Evolutionary conservation across 1,284 basidiomycete species (phyloP), one percentile per base, ranked within the genome.

Genomic region (Microbotryomycetes sp.): DNA sequence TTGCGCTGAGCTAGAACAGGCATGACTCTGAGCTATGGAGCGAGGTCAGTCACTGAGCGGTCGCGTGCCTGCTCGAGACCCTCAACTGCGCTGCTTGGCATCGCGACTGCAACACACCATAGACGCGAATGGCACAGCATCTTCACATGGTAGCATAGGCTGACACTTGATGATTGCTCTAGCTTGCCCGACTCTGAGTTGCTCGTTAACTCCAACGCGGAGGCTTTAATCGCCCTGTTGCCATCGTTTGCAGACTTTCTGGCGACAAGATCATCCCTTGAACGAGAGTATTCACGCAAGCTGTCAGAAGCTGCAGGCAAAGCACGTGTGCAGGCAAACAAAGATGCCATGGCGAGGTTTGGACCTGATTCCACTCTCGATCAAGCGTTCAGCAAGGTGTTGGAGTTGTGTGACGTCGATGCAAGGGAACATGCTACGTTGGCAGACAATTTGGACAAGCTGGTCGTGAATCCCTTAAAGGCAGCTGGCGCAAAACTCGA

Each of bases 121-220:
- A 12, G 36, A 42, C n/a, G n/a, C n/a, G n/a, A n/a, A n/a, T n/a
- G n/a, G n/a, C n/a, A n/a, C n/a, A n/a, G n/a, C n/a, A n/a, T n/a
- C n/a, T n/a, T n/a, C n/a, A n/a, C n/a, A n/a, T n/a, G n/a, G n/a
- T n/a, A n/a, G n/a, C 23, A 52, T n/a, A 16, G 42, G 6, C 29
- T 7, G 30, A 12, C 2, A 12, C 5, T 42, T n/a, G 7, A 42
- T 23, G 22, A 42, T 29, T 23, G 2, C 19, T 54, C 31, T 6
- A 3, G 66, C 22, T 56, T 69, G 2, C 67, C 67, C 46, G 67
- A 69, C 63, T 59, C 49, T 3, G 56, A 56, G 6, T 52, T 47
- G 1, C 56, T 69, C 23, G 58, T 69, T 7, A 49, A 59, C 26
- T 6, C 30, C 4, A 59, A 58, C 14, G 6, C 48, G 3, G 19